Base-by-base conservation (phyloP, 2,329 filamentous ascomycete species). In the Neofusicoccum ribis region DNA sequence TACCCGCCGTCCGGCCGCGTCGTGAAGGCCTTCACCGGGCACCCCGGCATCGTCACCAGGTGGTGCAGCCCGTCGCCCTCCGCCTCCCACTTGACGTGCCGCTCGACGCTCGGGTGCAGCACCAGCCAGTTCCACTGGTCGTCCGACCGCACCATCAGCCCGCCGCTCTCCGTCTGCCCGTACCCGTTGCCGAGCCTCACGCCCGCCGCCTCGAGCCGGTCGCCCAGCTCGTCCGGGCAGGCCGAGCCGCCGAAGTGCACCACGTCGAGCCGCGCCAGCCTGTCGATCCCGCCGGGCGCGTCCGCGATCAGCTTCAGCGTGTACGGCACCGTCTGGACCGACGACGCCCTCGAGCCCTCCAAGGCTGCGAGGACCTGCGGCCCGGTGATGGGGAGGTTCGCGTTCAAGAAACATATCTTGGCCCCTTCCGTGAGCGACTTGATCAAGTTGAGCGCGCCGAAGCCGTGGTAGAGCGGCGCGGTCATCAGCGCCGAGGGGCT, bases 121-220 rank as follows among this genome's bases (percentile, higher is more conserved):
- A 82, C 77, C 15, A 88, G 73, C 68, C 87, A 89, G 69, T 87
- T 84, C 88, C 87, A 90, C 2, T 79, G 83, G 47, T 81, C 82
- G 7, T 86, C 78, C 68, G 84, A 82, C 0, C 86, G 87, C 1
- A 85, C 88, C 84, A 88, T 88, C 15, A 89, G 73, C 69, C 86
- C 83, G 5, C 86, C 86, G 0, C 83, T 85, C 71, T 89, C 87
- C 0, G 87, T 89, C 47, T 44, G 47, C 12, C 27, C 27, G 20
- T 49, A 49, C 46, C 12, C 3, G 46, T 23, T 49, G 17, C 17
- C 8, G 3, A 49, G 9, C 17, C 4, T 3, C 17, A 49, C 20
- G 17, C 46, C 46, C 5, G 17, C 46, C 6, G 17, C 46, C 5
- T 23, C 46, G 5, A 49, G 20, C 46, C 17, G 7, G 17, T 27